These are phyloP conservation scores for Globisporangium canariense DNA, from an alignment of 352 stramenopile species.

Conservation along the genomic window DNA sequence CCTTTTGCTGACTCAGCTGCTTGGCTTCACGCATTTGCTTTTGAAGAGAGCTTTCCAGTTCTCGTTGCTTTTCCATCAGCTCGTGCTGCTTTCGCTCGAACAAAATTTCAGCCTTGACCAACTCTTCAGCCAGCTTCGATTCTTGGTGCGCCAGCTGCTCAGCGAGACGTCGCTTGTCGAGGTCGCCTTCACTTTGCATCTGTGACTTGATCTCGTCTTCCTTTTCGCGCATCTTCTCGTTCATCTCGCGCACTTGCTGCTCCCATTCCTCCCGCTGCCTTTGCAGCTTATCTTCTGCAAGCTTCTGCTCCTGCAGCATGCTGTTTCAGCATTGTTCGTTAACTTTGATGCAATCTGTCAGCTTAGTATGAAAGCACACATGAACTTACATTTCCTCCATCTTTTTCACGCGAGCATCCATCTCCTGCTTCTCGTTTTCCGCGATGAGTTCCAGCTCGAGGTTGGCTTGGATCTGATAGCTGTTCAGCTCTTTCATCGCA, in stretches of 20 bases:
- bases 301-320: slow-evolving; percentile 54
- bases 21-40: slow-evolving; percentile 82
- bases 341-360: background rate
- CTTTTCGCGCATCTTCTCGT: slow-evolving; percentile 72
- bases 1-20: slow-evolving; percentile 60
- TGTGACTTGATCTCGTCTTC: slow-evolving; percentile 71
- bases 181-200: slow-evolving; percentile 67
- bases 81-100: slow-evolving; percentile 79
- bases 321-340: slow-evolving; percentile 12
- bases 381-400: slow-evolving; percentile 67
- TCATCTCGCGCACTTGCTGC: slow-evolving; percentile 54
- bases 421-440: slow-evolving; percentile 73
- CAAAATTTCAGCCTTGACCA: slow-evolving; percentile 69
- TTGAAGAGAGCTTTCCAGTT: slow-evolving; percentile 68
- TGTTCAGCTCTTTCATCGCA: slow-evolving; percentile 82
- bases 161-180: slow-evolving; percentile 71
- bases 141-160: slow-evolving; percentile 75
- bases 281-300: slow-evolving; percentile 56
- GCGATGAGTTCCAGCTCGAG: slow-evolving; percentile 53
- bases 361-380: background rate
- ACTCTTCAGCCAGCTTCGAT: slow-evolving; percentile 68
- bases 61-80: slow-evolving; percentile 56
- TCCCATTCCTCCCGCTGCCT: slow-evolving; percentile 76
- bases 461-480: slow-evolving; percentile 56
- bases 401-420: slow-evolving; percentile 63